Evolutionary conservation across 345 rosid species (phyloP), one percentile per base, ranked within the genome.

Genomic region (Eucalyptus sp.): DNA sequence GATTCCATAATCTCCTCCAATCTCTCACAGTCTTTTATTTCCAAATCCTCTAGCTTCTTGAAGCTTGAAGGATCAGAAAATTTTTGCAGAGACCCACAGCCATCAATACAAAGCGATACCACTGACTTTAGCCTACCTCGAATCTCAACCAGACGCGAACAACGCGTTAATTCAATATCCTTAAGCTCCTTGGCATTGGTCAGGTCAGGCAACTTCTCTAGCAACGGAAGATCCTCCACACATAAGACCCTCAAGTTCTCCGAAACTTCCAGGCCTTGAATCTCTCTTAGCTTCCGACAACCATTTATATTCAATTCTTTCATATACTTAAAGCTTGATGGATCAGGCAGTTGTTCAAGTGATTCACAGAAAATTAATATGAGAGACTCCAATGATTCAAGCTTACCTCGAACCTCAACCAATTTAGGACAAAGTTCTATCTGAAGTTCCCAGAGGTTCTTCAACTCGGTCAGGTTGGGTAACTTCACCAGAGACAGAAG

Each of bases 321-420:
- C 5, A 60, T 13, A 3, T 50, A 7, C 52, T 50, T 50, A 0
- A 14, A 14, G 17, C 17, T 50, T 14, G 2, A 50, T 50, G 17
- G 17, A 50, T 50, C 7, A 5, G 1, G 7, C 52, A 50, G 1
- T 18, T 50, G 1, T 15, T 50, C 0, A 0, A 54, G 3, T 1
- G 60, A 54, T 22, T 1, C 0, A 54, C 60, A 54, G 5, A 0
- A 2, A 1, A 0, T 0, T 24, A 54, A 9, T n/a, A 9, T 0
- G 1, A 8, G 60, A 1, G 0, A 0, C 60, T 54, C 5, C 60
- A 54, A 54, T 0, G 5, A 22, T 22, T 54, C 12, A 0, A 8
- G 11, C 12, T 4, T 5, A 22, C 27, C 12, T 22, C 1, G 27
- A 54, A 22, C 27, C 10, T 24, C 60, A 24, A 54, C 10, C 5